phyloP scores from a whole-genome alignment of 179 eudicot genomes.

The Silene coronaria region DNA sequence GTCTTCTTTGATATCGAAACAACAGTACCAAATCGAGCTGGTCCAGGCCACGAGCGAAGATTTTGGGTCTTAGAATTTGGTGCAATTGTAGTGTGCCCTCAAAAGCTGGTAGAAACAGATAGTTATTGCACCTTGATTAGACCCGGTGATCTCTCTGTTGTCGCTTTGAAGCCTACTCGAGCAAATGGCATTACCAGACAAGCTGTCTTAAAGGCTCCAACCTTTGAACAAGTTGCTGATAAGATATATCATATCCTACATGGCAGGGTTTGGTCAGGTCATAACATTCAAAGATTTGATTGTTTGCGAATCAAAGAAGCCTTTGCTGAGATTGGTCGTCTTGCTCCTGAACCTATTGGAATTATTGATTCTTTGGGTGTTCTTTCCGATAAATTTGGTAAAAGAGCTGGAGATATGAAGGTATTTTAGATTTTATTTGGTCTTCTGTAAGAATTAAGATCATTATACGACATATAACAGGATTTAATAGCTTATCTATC shows the following conservation, averaged over 20 bases:
- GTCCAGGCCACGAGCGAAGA: constrained; percentile 34
- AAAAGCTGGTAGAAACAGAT: constrained; percentile 60
- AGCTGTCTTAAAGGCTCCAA: constrained; percentile 48
- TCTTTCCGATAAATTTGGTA: constrained; percentile 70
- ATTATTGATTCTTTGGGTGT: constrained; percentile 74
- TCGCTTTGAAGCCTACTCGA: constrained; percentile 42
- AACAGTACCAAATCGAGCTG: constrained; percentile 47
- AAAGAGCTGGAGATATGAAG: constrained; percentile 98
- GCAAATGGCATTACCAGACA: constrained; percentile 51
- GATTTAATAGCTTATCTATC: no score
- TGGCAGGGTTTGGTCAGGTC: constrained; percentile 91
- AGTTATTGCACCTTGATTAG: constrained; percentile 68
- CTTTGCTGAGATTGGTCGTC: constrained; percentile 55
- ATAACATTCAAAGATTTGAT: constrained; percentile 78
- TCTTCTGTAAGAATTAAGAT: no score
- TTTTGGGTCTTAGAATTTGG: constrained; percentile 79
- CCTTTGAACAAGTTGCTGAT: constrained; percentile 65
- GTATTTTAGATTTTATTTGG: constrained; percentile 20
- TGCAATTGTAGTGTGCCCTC: constrained; percentile 69
- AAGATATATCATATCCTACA: constrained; percentile 48
- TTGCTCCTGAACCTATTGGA: constrained; percentile 60
- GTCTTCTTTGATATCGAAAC: constrained; percentile 93
- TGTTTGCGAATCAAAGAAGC: constrained; percentile 66
- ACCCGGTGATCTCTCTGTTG: constrained; percentile 61
- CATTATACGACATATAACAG: no score